A percentile compares a stretch with the other conserved stretches of the same genome.
phyloP scores from a whole-genome alignment of 2,329 filamentous ascomycete species.

The Colletotrichum magnum region DNA sequence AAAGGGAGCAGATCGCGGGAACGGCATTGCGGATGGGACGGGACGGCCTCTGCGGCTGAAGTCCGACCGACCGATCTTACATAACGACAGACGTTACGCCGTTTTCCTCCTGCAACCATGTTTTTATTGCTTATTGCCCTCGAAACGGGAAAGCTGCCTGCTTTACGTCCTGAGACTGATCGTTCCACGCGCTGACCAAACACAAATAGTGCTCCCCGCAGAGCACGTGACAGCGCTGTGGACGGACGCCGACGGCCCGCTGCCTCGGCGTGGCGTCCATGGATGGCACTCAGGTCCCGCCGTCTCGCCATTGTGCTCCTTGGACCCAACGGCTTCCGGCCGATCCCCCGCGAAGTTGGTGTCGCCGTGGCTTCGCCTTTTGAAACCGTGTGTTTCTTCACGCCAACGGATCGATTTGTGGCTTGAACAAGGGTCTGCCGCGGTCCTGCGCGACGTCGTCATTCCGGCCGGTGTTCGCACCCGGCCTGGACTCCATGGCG shows the following conservation, averaged over 20 bases:
- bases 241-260: neutral
- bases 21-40: neutral
- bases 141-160: neutral
- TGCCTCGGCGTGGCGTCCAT: neutral
- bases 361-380: conserved; percentile 1
- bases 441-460: no score
- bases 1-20: conserved; percentile 12
- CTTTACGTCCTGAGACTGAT: neutral
- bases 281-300: neutral
- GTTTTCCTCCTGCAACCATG: neutral
- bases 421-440: no score
- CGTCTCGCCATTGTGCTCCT: neutral
- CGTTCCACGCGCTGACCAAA: conserved; percentile 10
- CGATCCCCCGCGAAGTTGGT: neutral
- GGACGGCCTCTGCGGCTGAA: conserved; percentile 12
- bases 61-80: neutral
- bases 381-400: neutral
- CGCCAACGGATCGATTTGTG: no score
- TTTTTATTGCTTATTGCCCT: neutral
- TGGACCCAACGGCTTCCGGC: neutral
- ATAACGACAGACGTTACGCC: neutral
- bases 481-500: no score
- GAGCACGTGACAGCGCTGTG: neutral
- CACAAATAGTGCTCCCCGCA: neutral
- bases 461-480: no score